Conservation (phyloP, 345 rosid genomes). For the Syzygium jambos region DNA sequence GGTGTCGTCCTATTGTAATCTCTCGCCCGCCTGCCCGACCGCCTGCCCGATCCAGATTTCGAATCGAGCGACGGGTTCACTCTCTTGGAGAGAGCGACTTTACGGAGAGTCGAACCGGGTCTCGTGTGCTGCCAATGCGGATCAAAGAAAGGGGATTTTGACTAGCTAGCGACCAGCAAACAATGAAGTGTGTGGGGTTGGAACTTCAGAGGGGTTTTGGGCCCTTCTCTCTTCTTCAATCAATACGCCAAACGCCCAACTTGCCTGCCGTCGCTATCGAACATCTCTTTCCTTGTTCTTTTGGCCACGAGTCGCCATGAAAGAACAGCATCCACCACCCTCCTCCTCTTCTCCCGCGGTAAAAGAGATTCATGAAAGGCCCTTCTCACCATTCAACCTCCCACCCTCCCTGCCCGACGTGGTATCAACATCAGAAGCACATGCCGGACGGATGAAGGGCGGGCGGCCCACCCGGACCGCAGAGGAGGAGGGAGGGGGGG, state of each 20-base stretch:
- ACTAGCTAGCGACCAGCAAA: background rate
- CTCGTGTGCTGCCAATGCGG: background rate
- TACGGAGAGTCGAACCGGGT: background rate
- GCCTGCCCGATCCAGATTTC: too few species aligned
- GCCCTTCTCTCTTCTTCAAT: background rate
- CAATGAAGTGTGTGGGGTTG: background rate
- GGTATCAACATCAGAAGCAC: slow-evolving; percentile 26
- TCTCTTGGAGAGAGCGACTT: background rate
- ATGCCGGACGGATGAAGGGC: slow-evolving; percentile 1
- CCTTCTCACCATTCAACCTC: background rate
- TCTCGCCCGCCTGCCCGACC: fast-evolving
- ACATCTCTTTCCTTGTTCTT: background rate
- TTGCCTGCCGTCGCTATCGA: background rate
- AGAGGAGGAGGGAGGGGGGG: background rate
- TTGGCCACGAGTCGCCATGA: background rate
- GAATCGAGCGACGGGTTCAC: background rate
- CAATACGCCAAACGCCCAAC: background rate
- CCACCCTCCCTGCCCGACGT: background rate
- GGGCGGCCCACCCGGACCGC: background rate
- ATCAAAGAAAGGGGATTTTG: background rate
- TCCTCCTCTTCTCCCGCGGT: background rate
- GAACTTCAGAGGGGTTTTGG: background rate
- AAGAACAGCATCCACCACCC: background rate
- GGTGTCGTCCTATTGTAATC: background rate
- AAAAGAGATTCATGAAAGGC: background rate